A percentile compares a stretch with the other conserved stretches of the same genome.
Evolutionary conservation across 139 green algal species (phyloP).

Genomic region (Picochlorum sp.): DNA sequence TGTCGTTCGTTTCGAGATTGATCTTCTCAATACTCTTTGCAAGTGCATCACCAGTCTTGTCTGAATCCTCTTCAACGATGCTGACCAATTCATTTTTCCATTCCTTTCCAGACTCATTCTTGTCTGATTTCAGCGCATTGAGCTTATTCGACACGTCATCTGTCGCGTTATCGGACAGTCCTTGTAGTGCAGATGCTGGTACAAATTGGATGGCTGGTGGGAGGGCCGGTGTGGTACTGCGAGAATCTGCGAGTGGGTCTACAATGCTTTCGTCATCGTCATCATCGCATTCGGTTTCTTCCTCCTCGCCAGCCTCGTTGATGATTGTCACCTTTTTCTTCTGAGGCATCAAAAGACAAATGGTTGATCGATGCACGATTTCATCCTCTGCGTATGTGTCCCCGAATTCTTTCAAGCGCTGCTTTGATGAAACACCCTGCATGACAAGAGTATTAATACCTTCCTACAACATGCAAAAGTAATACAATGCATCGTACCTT

Average conservation of each 20-base stretch:
- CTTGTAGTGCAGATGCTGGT: conserved; percentile 4
- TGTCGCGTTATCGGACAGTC: not conserved
- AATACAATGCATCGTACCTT: conserved; percentile 15
- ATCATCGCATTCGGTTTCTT: conserved; percentile 3
- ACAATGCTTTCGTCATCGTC: conserved; percentile 18
- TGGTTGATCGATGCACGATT: conserved; percentile 55
- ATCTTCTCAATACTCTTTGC: not conserved
- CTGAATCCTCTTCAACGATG: not conserved
- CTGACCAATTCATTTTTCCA: conserved; percentile 1
- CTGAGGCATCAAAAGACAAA: conserved; percentile 33
- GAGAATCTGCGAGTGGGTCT: not conserved
- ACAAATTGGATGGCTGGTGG: conserved; percentile 10
- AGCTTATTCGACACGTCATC: not conserved
- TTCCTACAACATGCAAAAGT: not conserved
- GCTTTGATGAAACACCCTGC: conserved; percentile 36
- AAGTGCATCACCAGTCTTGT: not conserved
- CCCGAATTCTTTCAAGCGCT: conserved; percentile 35
- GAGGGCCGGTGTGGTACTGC: conserved; percentile 3
- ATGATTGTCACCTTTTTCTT: not conserved
- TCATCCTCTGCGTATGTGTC: conserved; percentile 42
- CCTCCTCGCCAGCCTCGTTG: not conserved
- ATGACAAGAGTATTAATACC: not conserved
- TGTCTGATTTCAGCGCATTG: not conserved
- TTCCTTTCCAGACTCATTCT: not conserved
- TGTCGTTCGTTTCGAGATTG: not conserved